Base-by-base conservation (phyloP, 1,284 basidiomycete species). In the Leccinum laetum region DNA sequence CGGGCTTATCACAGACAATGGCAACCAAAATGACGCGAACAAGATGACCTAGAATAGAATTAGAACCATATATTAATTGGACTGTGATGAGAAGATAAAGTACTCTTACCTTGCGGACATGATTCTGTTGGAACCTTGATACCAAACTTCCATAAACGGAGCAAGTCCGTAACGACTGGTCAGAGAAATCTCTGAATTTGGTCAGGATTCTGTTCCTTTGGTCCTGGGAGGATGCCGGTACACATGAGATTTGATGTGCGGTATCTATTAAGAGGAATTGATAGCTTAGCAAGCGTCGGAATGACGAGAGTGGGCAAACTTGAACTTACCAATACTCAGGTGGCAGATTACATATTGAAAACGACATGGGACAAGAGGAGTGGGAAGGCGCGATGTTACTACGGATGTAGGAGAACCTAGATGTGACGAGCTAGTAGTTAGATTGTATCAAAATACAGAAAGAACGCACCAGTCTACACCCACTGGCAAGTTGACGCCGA, bases 101-200 rank as follows among this genome's bases (percentile, higher is more conserved):
- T 32, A 8, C 29, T 32, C 29, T 32, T 37, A 46, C 49, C 49
- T 53, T 21, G 21, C 11, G 21, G 67, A 39, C 58, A 55, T 0
- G 64, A 69, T 5, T 67, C 21, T 1, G 53, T 68, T 0, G 61
- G 63, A 2, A 68, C 49, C 4, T 29, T 62, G 46, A 69, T 62
- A 1, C 61, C 64, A 37, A 55, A 0, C 32, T 62, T 69, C 61
- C 67, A 69, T 3, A 65, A 44, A 0, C 10, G 7, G 2, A 69
- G 35, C 0, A 69, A 8, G 13, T 81, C 78, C 55, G 77, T 75
- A 1, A 81, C 70, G 2, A 79, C 60, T 0, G 74, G 64, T 0
- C 61, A 55, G 1, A 80, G 52, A 46, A 70, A 78, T 0, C 62
- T 37, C 61, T 81, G 79, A 2, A 77, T 63, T 62, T 80, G 69